Conservation (phyloP, 768 basidiomycete species). For the Kockovaella imperatae region DNA sequence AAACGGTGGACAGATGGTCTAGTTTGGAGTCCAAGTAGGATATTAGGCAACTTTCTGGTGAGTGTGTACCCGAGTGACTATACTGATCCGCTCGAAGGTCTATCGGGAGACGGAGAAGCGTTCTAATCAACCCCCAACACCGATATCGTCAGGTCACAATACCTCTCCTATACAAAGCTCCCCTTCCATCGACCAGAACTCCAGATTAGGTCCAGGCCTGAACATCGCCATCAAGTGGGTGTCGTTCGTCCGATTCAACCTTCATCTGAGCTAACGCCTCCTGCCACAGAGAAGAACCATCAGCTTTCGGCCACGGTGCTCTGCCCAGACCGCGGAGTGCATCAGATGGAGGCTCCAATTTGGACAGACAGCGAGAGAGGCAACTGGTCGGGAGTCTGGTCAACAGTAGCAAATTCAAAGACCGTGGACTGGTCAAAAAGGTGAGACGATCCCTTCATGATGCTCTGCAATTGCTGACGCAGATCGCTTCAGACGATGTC, state of each 20-base stretch:
- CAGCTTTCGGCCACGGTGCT: constrained; percentile 20
- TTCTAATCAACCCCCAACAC: constrained; percentile 9
- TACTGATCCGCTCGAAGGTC: constrained; percentile 48
- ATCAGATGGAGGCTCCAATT: constrained; percentile 43
- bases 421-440: constrained; percentile 94
- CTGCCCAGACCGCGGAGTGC: constrained; percentile 25
- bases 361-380: constrained; percentile 70
- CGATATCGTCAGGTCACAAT: constrained; percentile 12
- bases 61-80: constrained; percentile 24
- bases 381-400: constrained; percentile 82
- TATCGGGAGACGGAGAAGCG: constrained; percentile 86
- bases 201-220: too few relatives aligned
- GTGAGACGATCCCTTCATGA: constrained; percentile 52
- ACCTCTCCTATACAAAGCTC: too few relatives aligned
- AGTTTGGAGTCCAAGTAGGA: constrained; percentile 87
- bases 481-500: constrained; percentile 67
- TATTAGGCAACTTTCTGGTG: constrained; percentile 87
- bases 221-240: too few relatives aligned
- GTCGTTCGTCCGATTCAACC: too few relatives aligned
- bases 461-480: not conserved
- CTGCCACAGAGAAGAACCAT: constrained; percentile 6
- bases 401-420: constrained; percentile 86
- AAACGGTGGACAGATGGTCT: constrained; percentile 96
- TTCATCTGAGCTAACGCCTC: too few relatives aligned
- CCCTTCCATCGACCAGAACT: too few relatives aligned